Conservation (phyloP, 2,329 filamentous ascomycete genomes). For the Aureobasidium pullulans region DNA sequence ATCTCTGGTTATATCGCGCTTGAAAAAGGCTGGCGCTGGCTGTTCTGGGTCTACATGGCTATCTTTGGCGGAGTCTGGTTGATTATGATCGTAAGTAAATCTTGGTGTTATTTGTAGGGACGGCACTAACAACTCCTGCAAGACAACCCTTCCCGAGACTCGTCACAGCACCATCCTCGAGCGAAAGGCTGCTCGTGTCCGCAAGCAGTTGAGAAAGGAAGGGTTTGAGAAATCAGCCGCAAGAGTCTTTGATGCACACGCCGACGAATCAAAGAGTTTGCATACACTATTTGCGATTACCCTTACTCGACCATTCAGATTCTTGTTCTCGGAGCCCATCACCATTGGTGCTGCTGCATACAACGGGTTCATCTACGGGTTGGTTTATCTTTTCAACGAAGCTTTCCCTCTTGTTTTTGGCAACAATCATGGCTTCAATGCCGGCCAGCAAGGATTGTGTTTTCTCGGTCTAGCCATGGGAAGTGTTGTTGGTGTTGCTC, state of each 20-base stretch:
- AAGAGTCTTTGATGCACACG: constrained; percentile 18
- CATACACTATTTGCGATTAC: constrained; percentile 33
- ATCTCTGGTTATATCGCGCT: constrained; percentile 29
- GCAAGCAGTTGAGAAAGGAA: constrained; percentile 31
- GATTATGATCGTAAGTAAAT: constrained; percentile 18
- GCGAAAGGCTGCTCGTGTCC: constrained; percentile 62
- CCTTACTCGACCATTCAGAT: constrained; percentile 41
- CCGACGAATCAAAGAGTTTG: constrained; percentile 11
- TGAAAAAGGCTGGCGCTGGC: constrained; percentile 18
- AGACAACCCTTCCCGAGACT: constrained; percentile 23
- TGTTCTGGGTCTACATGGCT: constrained; percentile 24
- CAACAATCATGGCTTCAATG: constrained; percentile 21
- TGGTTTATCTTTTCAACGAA: constrained; percentile 44
- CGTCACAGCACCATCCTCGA: constrained; percentile 25
- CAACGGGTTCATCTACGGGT: constrained; percentile 43
- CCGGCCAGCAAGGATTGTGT: constrained; percentile 18
- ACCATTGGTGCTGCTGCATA: constrained; percentile 42
- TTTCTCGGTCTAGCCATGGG: constrained; percentile 23
- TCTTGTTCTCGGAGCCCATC: constrained; percentile 41
- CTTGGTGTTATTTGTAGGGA: not conserved
- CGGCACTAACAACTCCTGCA: not conserved
- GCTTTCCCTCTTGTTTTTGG: constrained; percentile 45
- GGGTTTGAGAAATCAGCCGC: constrained; percentile 13
- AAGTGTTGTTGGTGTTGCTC: constrained; percentile 16
- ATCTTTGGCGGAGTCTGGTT: constrained; percentile 20